Base-by-base conservation (phyloP, 2,329 filamentous ascomycete species). In the Verticillium tricorpus region DNA sequence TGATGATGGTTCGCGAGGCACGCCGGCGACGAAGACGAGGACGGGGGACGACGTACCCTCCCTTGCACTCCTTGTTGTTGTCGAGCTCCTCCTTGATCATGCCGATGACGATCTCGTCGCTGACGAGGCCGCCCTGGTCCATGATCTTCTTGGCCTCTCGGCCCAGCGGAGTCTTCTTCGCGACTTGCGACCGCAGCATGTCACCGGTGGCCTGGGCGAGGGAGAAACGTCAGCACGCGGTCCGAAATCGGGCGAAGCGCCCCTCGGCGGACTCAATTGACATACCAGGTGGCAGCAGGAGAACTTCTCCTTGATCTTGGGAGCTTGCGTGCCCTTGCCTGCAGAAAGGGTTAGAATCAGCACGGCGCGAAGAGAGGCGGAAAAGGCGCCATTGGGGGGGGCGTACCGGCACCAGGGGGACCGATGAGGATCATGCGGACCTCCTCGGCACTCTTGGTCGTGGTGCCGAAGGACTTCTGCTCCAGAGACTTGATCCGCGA, bases 141-240 rank as follows among this genome's bases (percentile, higher is more conserved):
- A 99, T 99, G 78, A 99, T 99, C 88, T 98, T 98, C 89, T 99
- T 99, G 68, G 95, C 95, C 83, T 97, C 93, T 74, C 91, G 87
- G 70, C 95, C 95, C 67, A 99, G 88, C 63, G 91, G 80, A 62
- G 95, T 99, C 88, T 98, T 97, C 82, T 96, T 96, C 68, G 94
- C 91, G 74, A 99, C 95, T 80, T 99, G 95, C 69, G 93, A 96
- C 73, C 95, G 93, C 73, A 99, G 87, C 95, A 99, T 99, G 80
- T 99, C 95, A 77, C 95, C 95, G 63, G 95, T 99, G 67, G 95
- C 95, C 93, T 97, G 67, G 63, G 62, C 61, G 63, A 60, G 45
- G 61, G 62, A 68, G 22, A 60, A 52, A 45, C 15, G 31, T 17
- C 17, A 11, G 34, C 22, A 57, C 5, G 60, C 69, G 63, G 67